phyloP scores from a whole-genome alignment of 1,139 yeast genomes.

The Yamadazyma sp. region DNA sequence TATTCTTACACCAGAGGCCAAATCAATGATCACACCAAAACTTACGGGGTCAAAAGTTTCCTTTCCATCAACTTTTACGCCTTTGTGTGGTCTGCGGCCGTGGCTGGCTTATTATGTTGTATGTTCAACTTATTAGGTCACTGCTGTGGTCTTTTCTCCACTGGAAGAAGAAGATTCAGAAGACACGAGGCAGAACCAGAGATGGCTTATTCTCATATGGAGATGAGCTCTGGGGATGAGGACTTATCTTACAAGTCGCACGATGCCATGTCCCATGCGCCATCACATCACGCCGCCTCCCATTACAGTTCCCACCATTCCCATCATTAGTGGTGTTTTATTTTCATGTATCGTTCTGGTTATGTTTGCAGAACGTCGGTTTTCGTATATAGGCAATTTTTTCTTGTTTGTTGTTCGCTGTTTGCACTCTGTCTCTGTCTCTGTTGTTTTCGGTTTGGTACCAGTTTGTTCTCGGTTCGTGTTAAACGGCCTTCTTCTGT shows the following conservation, averaged over 20 bases:
- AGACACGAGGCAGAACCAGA: conserved; percentile 17
- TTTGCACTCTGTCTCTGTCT: too few relatives aligned
- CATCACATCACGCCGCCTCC: too few relatives aligned
- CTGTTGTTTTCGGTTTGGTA: too few relatives aligned
- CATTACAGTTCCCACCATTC: conserved; percentile 6
- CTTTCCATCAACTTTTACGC: conserved; percentile 46
- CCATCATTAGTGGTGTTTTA: conserved; percentile 1
- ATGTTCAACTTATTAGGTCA: conserved; percentile 42
- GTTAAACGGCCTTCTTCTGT: neutral
- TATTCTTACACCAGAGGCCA: conserved; percentile 29
- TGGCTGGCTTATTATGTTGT: conserved; percentile 35
- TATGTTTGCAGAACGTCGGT: too few relatives aligned
- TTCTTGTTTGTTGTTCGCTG: too few relatives aligned
- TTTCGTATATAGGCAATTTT: too few relatives aligned
- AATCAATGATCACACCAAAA: conserved; percentile 30
- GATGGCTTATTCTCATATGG: conserved; percentile 30
- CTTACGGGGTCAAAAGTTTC: conserved; percentile 36
- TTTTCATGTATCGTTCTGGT: neutral
- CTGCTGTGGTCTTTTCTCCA: conserved; percentile 43
- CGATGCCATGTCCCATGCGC: too few relatives aligned
- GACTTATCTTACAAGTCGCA: conserved; percentile 7
- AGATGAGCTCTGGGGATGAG: conserved; percentile 6
- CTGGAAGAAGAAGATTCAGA: conserved; percentile 34
- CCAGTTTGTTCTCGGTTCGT: too few relatives aligned
- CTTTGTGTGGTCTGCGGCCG: conserved; percentile 42